A percentile compares a stretch with the other conserved stretches of the same genome.
These are phyloP conservation scores for Colletotrichum sp. DNA, from an alignment of 2,329 filamentous ascomycete genomes.

Conservation along the genomic window DNA sequence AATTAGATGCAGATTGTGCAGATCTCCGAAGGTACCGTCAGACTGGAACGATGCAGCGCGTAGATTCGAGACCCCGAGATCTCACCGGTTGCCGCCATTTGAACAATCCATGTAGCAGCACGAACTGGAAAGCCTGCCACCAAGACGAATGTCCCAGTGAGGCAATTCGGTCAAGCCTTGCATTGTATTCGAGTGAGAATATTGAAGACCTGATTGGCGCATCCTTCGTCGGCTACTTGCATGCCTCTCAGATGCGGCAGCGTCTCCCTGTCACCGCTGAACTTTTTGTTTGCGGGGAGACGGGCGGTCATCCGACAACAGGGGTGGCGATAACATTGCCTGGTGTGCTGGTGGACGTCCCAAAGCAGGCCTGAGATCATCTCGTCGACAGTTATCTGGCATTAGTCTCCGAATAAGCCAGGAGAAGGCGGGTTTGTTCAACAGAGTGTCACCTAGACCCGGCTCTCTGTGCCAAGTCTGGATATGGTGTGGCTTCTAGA, in stretches of 20 bases:
- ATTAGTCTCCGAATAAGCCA: background rate
- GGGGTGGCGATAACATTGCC: background rate
- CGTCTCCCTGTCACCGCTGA: background rate
- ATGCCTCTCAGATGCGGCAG: background rate
- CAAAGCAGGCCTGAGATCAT: background rate
- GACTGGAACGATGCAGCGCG: slow-evolving; percentile 15
- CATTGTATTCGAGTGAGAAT: background rate
- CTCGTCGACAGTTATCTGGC: background rate
- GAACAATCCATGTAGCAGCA: background rate
- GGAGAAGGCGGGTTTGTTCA: background rate
- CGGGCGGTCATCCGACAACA: background rate
- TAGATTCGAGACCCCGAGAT: background rate
- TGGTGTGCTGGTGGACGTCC: background rate
- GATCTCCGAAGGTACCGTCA: slow-evolving; percentile 1
- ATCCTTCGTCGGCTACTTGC: background rate
- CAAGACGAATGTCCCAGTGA: background rate
- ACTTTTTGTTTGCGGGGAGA: background rate
- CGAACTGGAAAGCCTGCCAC: background rate
- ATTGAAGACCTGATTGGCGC: background rate
- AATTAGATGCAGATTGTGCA: background rate
- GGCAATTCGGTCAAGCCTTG: background rate
- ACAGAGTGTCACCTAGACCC: background rate
- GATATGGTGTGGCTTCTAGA: background rate
- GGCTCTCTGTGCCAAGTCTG: background rate
- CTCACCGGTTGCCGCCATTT: background rate